A percentile compares a stretch with the other conserved stretches of the same genome.
Conservation (phyloP, 306 rosid species). For the Lathyrus aphaca region DNA sequence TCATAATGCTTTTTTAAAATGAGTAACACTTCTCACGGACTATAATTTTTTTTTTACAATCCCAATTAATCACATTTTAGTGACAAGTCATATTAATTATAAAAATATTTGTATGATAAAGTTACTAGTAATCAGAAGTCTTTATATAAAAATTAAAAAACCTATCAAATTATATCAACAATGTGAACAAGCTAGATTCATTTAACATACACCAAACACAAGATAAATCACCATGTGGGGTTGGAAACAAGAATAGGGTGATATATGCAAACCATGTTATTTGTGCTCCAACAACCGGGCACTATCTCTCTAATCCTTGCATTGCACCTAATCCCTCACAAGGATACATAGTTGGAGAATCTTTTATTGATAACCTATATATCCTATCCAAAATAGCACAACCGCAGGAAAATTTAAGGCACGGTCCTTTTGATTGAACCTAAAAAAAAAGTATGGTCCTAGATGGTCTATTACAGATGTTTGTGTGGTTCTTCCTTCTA, state of each 20-base stretch:
- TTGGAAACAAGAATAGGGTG: neutral
- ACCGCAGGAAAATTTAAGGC: neutral
- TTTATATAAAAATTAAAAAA: no score
- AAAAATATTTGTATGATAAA: no score
- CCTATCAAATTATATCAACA: no score
- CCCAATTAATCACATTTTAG: no score
- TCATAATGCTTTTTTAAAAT: no score
- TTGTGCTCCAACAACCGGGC: slow-evolving; percentile 26
- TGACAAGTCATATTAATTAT: no score
- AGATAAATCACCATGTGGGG: neutral
- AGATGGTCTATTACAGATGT: slow-evolving; percentile 36
- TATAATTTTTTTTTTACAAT: no score
- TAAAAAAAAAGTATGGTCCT: slow-evolving; percentile 1
- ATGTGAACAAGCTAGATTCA: no score
- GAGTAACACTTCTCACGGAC: no score
- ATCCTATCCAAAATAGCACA: slow-evolving; percentile 12
- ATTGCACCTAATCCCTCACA: neutral
- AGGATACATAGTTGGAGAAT: slow-evolving; percentile 15
- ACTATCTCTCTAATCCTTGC: neutral
- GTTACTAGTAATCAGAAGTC: no score
- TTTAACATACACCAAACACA: neutral
- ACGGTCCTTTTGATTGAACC: neutral
- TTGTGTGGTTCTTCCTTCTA: slow-evolving; percentile 32
- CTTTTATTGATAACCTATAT: slow-evolving; percentile 33
- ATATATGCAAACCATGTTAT: slow-evolving; percentile 19